Percentiles rank a stretch among this genome's conserved stretches.
phyloP scores from a whole-genome alignment of 441 rosid genomes.

The Populus hybrid region DNA sequence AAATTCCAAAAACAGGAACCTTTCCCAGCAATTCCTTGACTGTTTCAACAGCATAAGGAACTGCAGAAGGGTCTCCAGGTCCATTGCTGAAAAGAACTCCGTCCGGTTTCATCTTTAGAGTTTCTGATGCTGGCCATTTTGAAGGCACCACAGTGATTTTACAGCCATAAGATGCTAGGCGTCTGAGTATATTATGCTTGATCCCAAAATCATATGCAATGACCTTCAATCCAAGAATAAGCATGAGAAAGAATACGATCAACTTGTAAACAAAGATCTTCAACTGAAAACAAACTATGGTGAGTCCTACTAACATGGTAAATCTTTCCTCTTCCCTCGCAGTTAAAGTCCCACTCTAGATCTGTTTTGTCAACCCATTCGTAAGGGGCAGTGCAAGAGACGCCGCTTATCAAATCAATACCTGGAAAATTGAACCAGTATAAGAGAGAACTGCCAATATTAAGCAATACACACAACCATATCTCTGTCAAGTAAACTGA shows the following conservation, averaged over 20 bases:
- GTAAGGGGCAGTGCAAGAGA: conserved; percentile 71
- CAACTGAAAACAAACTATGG: not conserved
- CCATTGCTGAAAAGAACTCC: conserved; percentile 96
- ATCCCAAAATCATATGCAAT: conserved; percentile 88
- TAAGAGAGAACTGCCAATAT: not conserved
- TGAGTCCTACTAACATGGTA: conserved; percentile 49
- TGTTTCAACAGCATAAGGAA: conserved; percentile 84
- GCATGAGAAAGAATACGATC: conserved; percentile 6
- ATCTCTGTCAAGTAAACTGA: not conserved
- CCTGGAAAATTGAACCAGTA: conserved; percentile 41
- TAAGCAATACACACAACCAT: not conserved
- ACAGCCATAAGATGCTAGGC: conserved; percentile 78
- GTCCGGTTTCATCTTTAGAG: conserved; percentile 72
- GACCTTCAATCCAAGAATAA: conserved; percentile 44
- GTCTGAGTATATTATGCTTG: conserved; percentile 86
- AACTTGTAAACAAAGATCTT: conserved; percentile 13
- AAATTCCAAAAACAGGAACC: conserved; percentile 89
- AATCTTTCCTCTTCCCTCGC: conserved; percentile 36
- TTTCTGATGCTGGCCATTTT: conserved; percentile 80
- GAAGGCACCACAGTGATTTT: conserved; percentile 88
- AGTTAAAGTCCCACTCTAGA: conserved; percentile 72
- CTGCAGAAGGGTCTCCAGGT: conserved; percentile 96
- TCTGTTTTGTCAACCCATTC: conserved; percentile 73
- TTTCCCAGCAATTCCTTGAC: conserved; percentile 77
- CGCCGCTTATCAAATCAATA: conserved; percentile 80